phyloP scores from a whole-genome alignment of 345 rosid species.

The Euphorbia lathyris region DNA sequence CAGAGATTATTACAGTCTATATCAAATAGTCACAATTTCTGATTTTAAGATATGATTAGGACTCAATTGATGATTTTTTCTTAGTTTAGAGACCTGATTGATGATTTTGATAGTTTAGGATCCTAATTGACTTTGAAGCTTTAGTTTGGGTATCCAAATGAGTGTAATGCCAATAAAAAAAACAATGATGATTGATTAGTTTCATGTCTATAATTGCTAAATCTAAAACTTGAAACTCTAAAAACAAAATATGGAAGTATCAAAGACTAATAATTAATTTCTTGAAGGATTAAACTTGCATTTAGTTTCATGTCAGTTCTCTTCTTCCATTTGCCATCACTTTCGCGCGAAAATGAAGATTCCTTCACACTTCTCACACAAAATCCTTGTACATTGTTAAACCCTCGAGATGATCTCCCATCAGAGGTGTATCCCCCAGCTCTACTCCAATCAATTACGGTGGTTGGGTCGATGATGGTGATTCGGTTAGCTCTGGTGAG shows the following conservation, averaged over 20 bases:
- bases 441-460: slow-evolving; percentile 28
- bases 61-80: no score
- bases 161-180: no score
- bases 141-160: no score
- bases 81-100: no score
- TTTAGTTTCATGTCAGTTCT: slow-evolving; percentile 30
- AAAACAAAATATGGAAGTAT: not conserved
- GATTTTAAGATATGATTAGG: no score
- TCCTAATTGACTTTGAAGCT: no score
- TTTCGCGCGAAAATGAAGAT: slow-evolving; percentile 17
- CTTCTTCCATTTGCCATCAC: slow-evolving; percentile 31
- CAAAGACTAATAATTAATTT: no score
- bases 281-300: no score
- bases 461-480: slow-evolving; percentile 58
- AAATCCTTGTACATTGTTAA: slow-evolving; percentile 13
- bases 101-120: no score
- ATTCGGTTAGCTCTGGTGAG: slow-evolving; percentile 35
- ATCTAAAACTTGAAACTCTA: not conserved
- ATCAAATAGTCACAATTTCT: no score
- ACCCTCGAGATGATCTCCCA: slow-evolving; percentile 6
- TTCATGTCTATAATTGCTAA: not conserved
- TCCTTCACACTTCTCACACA: slow-evolving; percentile 9
- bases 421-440: slow-evolving; percentile 20
- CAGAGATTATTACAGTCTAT: no score
- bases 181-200: not conserved